These are phyloP conservation scores for Ochetophila trinervis DNA, from an alignment of 306 rosid species.

Conservation along the genomic window DNA sequence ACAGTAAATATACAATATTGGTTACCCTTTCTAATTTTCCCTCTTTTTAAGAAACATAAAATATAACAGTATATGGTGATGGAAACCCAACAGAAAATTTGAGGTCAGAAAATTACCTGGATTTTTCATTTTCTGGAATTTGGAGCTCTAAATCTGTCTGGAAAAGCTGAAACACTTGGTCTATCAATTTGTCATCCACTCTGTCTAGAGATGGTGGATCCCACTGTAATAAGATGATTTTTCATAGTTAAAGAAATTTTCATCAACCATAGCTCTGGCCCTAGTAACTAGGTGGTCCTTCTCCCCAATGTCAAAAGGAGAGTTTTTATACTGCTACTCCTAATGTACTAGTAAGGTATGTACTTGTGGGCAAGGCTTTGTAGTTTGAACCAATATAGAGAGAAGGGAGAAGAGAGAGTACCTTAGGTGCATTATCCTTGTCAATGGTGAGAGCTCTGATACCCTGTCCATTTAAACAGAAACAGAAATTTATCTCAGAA, in stretches of 20 bases:
- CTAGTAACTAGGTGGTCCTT: neutral
- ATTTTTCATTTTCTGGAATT: slow-evolving; percentile 55
- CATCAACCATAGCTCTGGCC: slow-evolving; percentile 6
- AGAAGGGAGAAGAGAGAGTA: slow-evolving; percentile 16
- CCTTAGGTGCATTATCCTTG: slow-evolving; percentile 97
- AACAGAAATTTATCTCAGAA: slow-evolving; percentile 27
- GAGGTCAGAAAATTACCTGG: slow-evolving; percentile 48
- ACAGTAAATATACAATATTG: too few species aligned
- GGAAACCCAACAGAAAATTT: neutral
- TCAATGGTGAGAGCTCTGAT: slow-evolving; percentile 89
- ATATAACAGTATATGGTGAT: too few species aligned
- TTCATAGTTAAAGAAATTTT: neutral
- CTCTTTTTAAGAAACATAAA: too few species aligned
- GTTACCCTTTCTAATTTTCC: too few species aligned
- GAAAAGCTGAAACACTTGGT: slow-evolving; percentile 57
- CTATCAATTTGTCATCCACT: slow-evolving; percentile 51
- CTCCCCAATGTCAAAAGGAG: too few species aligned
- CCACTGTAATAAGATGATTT: slow-evolving; percentile 51
- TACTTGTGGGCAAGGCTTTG: too few species aligned
- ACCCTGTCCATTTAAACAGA: slow-evolving; percentile 55
- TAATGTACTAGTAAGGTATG: too few species aligned
- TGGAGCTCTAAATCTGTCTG: slow-evolving; percentile 67
- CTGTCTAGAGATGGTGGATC: slow-evolving; percentile 60
- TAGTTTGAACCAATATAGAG: neutral
- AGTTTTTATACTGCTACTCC: too few species aligned